Evolutionary conservation across 2,329 filamentous ascomycete genomes (phyloP), one percentile per base, ranked within the genome.

Genomic region (Diaporthe caulivora): DNA sequence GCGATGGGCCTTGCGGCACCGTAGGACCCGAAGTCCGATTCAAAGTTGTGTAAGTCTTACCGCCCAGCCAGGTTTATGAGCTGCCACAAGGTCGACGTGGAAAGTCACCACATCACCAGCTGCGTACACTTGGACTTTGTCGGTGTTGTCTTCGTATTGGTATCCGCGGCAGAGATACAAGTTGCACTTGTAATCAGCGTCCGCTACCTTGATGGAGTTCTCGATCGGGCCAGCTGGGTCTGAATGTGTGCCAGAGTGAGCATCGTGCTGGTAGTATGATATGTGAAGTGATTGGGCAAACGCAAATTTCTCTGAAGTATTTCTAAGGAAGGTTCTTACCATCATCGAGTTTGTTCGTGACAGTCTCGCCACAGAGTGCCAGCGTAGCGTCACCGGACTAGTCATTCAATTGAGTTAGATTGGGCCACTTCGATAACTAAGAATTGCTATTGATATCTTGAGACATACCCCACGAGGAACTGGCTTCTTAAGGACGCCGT

Each of bases 41-140:
- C n/a, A 26, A 60, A 29, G 4, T n/a, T 24, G 31, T 26, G 7
- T 6, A 1, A 21, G 29, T 8, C 62, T 65, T 65, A 65, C 62
- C 29, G 62, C 62, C 62, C 62, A 65, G 44, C 62, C 62, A 18
- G 62, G 62, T 51, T 21, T 11, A 37, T 65, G 62, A 37, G 62
- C 62, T 53, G 62, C 62, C 11, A 65, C 62, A 7, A 65, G 62
- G 62, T 65, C 62, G 29, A 65, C n/a, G 26, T 65, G 44, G n/a
- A 65, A 65, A 7, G 62, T 51, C 42, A 65, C 62, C 17, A 65
- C 44, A 26, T 65, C 62, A 7, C 62, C 62, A 18, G 44, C 62
- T 51, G 44, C 21, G 44, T 65, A 65, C 11, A 37, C n/a, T 4
- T 65, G 26, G 44, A 65, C 44, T 3, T 37, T 65, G 44, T 51